Percentiles rank a stretch among this genome's conserved stretches.
Conservation (phyloP, 2,329 filamentous ascomycete genomes). For the Orbilia oligospora region DNA sequence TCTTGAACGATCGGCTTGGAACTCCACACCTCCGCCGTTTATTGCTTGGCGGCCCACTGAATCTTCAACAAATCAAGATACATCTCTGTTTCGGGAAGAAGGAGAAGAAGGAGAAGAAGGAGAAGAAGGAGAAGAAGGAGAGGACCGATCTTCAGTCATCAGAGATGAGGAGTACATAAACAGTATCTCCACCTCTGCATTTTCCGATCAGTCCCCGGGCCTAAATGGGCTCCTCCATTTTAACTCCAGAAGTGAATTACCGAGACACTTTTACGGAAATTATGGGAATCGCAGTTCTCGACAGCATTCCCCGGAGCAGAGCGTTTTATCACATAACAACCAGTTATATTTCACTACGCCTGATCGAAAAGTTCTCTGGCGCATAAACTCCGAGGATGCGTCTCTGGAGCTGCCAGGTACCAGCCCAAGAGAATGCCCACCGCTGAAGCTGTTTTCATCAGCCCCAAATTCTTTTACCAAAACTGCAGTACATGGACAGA, state of each 20-base stretch:
- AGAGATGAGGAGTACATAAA: slow-evolving; percentile 51
- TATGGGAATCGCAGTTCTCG: not conserved
- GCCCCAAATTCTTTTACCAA: slow-evolving; percentile 29
- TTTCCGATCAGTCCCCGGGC: slow-evolving; percentile 52
- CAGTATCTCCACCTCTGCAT: slow-evolving; percentile 52
- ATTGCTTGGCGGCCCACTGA: slow-evolving; percentile 23
- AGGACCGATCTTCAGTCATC: slow-evolving; percentile 1
- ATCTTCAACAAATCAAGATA: slow-evolving; percentile 27
- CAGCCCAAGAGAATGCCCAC: slow-evolving; percentile 33
- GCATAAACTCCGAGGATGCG: slow-evolving; percentile 10
- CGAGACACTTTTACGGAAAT: slow-evolving; percentile 22
- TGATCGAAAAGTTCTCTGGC: slow-evolving; percentile 31
- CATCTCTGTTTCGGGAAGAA: slow-evolving; percentile 27
- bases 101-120: slow-evolving; percentile 6
- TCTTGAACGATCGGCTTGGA: slow-evolving; percentile 38
- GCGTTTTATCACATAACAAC: slow-evolving; percentile 27
- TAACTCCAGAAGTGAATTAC: slow-evolving; percentile 41
- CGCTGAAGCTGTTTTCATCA: slow-evolving; percentile 46
- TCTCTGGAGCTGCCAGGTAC: slow-evolving; percentile 12
- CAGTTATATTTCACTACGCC: slow-evolving; percentile 49
- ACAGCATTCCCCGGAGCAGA: slow-evolving; percentile 19
- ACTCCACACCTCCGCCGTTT: slow-evolving; percentile 48
- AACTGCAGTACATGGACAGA: slow-evolving; percentile 30
- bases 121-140: slow-evolving; percentile 3
- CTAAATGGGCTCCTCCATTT: slow-evolving; percentile 46